Percentiles rank a stretch among this genome's conserved stretches.
Evolutionary conservation across 352 stramenopile species (phyloP).

Genomic region (Phytophthora pinifolia): DNA sequence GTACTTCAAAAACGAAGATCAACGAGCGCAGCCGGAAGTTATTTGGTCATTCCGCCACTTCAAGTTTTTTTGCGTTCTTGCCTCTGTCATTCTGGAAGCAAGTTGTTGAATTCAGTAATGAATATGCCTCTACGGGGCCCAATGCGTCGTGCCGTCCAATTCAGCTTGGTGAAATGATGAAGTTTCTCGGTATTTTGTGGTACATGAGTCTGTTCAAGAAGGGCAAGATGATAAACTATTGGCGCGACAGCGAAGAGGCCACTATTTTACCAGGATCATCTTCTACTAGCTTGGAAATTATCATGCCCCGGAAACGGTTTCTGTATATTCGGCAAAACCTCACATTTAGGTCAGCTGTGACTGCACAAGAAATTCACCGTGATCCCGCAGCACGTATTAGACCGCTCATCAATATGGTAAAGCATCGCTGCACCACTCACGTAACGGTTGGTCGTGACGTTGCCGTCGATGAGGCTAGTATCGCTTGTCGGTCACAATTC

Average conservation of each 20-base stretch:
- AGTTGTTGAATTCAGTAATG: slow-evolving; percentile 2
- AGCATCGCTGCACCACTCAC: slow-evolving; percentile 13
- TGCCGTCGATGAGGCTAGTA: slow-evolving; percentile 28
- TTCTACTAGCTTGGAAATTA: slow-evolving; percentile 3
- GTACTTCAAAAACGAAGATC: background rate
- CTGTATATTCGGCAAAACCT: slow-evolving; percentile 18
- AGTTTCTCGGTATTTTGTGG: slow-evolving; percentile 29
- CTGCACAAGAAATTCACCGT: background rate
- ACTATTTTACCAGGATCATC: slow-evolving; percentile 6
- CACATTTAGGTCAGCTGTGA: slow-evolving; percentile 12
- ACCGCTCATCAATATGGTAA: slow-evolving; percentile 26
- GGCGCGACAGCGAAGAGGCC: slow-evolving; percentile 19
- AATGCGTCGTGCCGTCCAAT: background rate
- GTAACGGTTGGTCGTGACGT: slow-evolving; percentile 29
- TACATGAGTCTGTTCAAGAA: slow-evolving; percentile 31
- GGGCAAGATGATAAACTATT: slow-evolving; percentile 32
- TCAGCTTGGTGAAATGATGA: slow-evolving; percentile 6
- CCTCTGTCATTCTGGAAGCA: slow-evolving; percentile 8
- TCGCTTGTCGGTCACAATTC: slow-evolving; percentile 29
- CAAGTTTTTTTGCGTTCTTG: slow-evolving; percentile 10
- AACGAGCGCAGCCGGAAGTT: background rate
- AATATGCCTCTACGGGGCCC: background rate
- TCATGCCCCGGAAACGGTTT: slow-evolving; percentile 27
- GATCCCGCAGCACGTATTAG: slow-evolving; percentile 14
- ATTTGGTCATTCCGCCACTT: slow-evolving; percentile 1